Evolutionary conservation across 306 rosid genomes (phyloP), one percentile per base, ranked within the genome.

Genomic region (Potentilla sterilis): DNA sequence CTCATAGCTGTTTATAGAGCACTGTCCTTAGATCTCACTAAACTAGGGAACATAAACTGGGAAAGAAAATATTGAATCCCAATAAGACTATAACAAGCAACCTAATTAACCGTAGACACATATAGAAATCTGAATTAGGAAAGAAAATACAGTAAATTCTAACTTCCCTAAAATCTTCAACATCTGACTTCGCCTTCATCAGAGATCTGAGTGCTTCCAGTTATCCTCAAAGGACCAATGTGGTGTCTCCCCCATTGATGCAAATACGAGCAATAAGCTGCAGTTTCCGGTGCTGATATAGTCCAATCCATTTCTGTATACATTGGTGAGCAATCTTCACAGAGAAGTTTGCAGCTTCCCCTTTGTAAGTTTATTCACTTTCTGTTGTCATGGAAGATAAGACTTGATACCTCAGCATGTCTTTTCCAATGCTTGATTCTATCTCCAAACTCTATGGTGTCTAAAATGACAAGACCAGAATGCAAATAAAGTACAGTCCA

Each of bases 191-290:
- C 4, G 5, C 21, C 62, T 51, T 54, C 46, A 1, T 49, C 69
- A 67, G 15, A 48, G 5, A 49, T 48, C 28, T 4, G 14, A 32
- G 58, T 13, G 19, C 65, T 72, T 46, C 35, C 22, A 14, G 34
- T 68, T 84, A 40, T 78, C 84, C 78, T 77, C 79, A 65, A 51
- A 19, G 64, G 61, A 75, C 73, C 37, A 61, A 57, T 28, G 12
- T 13, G 4, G 67, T 85, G 41, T 54, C 40, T 15, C 28, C 35
- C 59, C 14, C 46, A 38, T 4, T 40, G 65, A 40, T 22, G 21
- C 38, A 55, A 55, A 19, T 52, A 72, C 38, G 40, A 9, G 6
- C 42, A 16, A 70, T 64, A 73, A 69, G 67, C 19, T 76, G 74
- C 48, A 73, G 61, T 72, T 41, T 42, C 51, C 61, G 42, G 70